Evolutionary conservation across 179 eudicot species (phyloP).

Genomic region (Pouteria campechiana): DNA sequence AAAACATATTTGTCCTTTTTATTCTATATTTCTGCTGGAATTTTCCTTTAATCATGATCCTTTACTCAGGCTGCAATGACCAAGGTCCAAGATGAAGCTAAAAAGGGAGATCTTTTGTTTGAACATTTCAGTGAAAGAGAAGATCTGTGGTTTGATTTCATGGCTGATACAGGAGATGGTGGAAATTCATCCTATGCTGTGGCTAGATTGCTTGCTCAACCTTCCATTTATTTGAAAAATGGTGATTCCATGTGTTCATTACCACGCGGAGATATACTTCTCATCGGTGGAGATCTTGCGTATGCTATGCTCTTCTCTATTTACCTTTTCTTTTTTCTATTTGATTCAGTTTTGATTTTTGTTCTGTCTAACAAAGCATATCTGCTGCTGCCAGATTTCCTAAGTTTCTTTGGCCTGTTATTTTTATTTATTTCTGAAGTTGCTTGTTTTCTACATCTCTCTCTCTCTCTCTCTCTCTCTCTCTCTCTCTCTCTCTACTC

Average conservation of each 20-base stretch:
- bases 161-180: conserved; percentile 99
- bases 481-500: too few relatives aligned
- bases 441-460: too few relatives aligned
- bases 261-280: conserved; percentile 72
- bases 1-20: background rate
- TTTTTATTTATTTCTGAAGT: too few relatives aligned
- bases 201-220: conserved; percentile 93
- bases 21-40: background rate
- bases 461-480: too few relatives aligned
- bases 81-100: conserved; percentile 49
- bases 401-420: too few relatives aligned
- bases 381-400: too few relatives aligned
- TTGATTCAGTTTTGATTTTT: too few relatives aligned
- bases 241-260: conserved; percentile 26
- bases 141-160: conserved; percentile 91
- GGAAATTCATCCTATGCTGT: conserved; percentile 90
- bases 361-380: too few relatives aligned
- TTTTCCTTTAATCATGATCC: background rate
- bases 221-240: conserved; percentile 28
- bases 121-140: conserved; percentile 75
- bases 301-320: conserved; percentile 27
- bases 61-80: conserved; percentile 75
- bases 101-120: conserved; percentile 62
- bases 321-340: too few relatives aligned
- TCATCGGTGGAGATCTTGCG: conserved; percentile 99